Conservation (phyloP, 2,329 filamentous ascomycete genomes). For the Penicillium hesseltinei region DNA sequence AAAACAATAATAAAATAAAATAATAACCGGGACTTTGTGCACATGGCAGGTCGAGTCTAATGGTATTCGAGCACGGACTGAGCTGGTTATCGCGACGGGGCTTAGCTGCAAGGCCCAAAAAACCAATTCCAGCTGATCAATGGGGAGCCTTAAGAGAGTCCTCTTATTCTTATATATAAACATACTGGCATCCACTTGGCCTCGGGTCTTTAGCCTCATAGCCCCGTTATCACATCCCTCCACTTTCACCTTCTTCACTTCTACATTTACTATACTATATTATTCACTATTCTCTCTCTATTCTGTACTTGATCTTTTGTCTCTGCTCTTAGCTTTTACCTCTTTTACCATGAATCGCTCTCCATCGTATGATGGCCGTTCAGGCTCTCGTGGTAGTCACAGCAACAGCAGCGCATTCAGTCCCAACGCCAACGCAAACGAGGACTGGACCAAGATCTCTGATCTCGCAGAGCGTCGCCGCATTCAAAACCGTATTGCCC, state of each 20-base stretch:
- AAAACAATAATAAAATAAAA: background rate
- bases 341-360: constrained; percentile 34
- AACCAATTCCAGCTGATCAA: constrained; percentile 22
- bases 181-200: constrained; percentile 5
- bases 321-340: constrained; percentile 4
- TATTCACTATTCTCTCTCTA: background rate
- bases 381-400: constrained; percentile 61
- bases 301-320: constrained; percentile 8
- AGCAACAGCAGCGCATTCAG: constrained; percentile 93
- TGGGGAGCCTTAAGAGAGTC: constrained; percentile 5
- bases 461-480: constrained; percentile 89
- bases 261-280: background rate
- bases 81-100: constrained; percentile 20
- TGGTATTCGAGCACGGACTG: constrained; percentile 17
- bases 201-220: constrained; percentile 4
- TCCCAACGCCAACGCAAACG: constrained; percentile 88
- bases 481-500: constrained; percentile 96
- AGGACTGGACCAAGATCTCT: constrained; percentile 99
- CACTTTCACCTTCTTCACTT: background rate
- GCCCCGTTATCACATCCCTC: constrained; percentile 3
- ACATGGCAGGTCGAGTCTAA: constrained; percentile 25
- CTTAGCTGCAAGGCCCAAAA: constrained; percentile 25
- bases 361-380: constrained; percentile 27
- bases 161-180: constrained; percentile 20
- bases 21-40: constrained; percentile 7